Evolutionary conservation across 2,329 filamentous ascomycete genomes (phyloP), one percentile per base, ranked within the genome.

Genomic region (Pseudopyricularia javanii): DNA sequence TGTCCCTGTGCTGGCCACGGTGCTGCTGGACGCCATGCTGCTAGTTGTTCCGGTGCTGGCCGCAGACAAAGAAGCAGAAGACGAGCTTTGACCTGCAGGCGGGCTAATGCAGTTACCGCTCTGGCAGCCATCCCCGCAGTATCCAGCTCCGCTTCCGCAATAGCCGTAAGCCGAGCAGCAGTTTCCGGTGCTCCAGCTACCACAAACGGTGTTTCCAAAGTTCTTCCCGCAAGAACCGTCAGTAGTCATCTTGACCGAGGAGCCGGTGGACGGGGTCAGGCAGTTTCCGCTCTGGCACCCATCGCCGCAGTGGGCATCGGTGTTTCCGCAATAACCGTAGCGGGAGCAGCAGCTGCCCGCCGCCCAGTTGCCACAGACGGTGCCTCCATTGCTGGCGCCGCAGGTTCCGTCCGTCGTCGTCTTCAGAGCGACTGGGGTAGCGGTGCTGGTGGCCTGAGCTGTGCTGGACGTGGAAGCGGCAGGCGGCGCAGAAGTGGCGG

Each of bases 61-160:
- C 9, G 9, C 28, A 4, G 28, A 30, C 28, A 30, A 30, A 30
- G 28, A 30, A 30, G 28, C 4, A 30, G 28, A 30, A 30, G 28
- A 30, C 28, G 28, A 30, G 28, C 28, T 30, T 30, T 30, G 28
- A 9, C 28, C 28, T 5, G 28, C 28, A 9, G 28, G 28, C 9
- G 28, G 28, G 28, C 9, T 30, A 0, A 30, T 9, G 24, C 50
- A 51, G 3, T 37, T 15, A n/a, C 50, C 50, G 37, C 50, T 51
- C 50, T 51, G 50, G 37, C 50, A 51, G n/a, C 50, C 50, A n/a
- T 24, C 15, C 14, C 50, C 50, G n/a, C 50, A 51, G 50, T 51
- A 30, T 7, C 11, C 35, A 3, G 7, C 40, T 2, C 33, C 40
- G 11, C 20, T 51, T 17, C 50, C 50, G 14, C 50, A 51, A n/a